Evolutionary conservation across 2,329 filamentous ascomycete species (phyloP), one percentile per base, ranked within the genome.

Genomic region (Fusarium paranaense): DNA sequence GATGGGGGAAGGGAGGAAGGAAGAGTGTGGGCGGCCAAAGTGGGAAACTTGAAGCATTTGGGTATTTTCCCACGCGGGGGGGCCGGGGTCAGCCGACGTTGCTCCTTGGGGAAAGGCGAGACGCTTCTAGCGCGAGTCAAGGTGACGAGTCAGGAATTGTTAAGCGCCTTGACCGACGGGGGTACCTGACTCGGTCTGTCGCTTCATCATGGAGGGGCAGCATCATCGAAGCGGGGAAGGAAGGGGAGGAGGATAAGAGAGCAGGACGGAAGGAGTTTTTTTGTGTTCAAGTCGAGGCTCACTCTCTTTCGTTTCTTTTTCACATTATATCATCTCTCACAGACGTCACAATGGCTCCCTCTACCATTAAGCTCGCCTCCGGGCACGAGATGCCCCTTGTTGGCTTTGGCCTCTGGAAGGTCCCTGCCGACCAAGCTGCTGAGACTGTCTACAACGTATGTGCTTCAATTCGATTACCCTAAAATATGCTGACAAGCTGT

Each of bases 381-480:
- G 74, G 75, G 64, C 58, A 78, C 25, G 75, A 78, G 54, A 78
- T 78, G 76, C 76, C 76, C 54, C 68, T 78, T 30, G 90, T 91
- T 59, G 90, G 90, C 75, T 91, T 91, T 78, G 90, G 90, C 62
- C 86, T 94, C 42, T 94, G 92, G 92, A 94, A 94, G 82, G 91
- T 94, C 65, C 88, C 88, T 79, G 73, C 76, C 27, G 68, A 79
- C 42, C 70, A 78, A 32, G 77, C 79, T 33, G 80, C 80, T 14
- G 89, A 92, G 70, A 88, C 88, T 69, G 90, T 94, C 67, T 94
- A 95, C 84, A 91, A 85, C 22, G 75, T 76, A 50, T 25, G 72
- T 13, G 11, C 59, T 20, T n/a, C 27, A 18, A 40, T 7, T 18
- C 2, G 13, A 18, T 33, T 33, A 13, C 13, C 13, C 33, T 33